These are phyloP conservation scores for Yarrowia hollandica DNA, from an alignment of 805 yeast genomes.

Conservation along the genomic window DNA sequence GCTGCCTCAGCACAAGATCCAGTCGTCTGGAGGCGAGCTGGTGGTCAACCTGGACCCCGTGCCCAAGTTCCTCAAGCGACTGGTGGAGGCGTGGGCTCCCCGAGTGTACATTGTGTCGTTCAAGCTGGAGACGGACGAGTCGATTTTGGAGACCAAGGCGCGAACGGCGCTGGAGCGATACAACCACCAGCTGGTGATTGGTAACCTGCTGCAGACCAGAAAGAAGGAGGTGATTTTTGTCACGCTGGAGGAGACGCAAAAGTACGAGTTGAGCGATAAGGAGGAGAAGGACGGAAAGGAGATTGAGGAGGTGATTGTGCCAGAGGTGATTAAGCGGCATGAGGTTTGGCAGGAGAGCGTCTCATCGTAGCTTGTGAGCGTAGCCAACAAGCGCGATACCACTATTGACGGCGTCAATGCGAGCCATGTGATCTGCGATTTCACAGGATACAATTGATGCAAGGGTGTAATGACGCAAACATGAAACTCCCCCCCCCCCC, in stretches of 20 bases:
- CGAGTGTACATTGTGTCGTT: conserved; percentile 92
- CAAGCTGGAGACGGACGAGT: conserved; percentile 84
- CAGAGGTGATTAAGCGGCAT: conserved; percentile 69
- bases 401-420: no score
- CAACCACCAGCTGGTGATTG: conserved; percentile 91
- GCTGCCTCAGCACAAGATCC: conserved; percentile 92
- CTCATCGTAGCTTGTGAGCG: neutral
- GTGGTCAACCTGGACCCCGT: conserved; percentile 90
- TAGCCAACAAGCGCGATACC: no score
- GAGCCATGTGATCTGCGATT: no score
- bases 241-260: conserved; percentile 46
- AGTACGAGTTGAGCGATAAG: conserved; percentile 44
- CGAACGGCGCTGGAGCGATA: conserved; percentile 77
- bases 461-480: no score
- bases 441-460: no score
- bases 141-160: conserved; percentile 72
- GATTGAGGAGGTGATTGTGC: conserved; percentile 79
- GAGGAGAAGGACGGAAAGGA: conserved; percentile 50
- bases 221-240: conserved; percentile 88
- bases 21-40: conserved; percentile 75
- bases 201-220: conserved; percentile 85
- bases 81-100: conserved; percentile 94
- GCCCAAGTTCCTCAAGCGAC: conserved; percentile 83
- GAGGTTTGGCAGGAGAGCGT: conserved; percentile 54
- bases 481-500: no score